These are phyloP conservation scores for Ulvella scutata DNA, from an alignment of 139 green algal species.

Conservation along the genomic window DNA sequence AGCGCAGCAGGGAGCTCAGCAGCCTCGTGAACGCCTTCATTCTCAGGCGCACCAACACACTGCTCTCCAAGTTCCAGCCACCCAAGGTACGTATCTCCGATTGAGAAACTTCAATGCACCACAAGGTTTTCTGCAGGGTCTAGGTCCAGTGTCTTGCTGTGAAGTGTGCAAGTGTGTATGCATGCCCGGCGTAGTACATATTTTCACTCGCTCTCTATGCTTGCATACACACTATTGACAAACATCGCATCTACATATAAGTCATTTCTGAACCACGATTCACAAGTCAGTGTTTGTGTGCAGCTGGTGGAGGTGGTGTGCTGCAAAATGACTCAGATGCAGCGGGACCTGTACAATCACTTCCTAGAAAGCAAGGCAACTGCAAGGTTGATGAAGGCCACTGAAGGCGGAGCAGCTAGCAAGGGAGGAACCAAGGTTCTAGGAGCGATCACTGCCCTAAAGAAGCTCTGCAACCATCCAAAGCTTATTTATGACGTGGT, in stretches of 20 bases:
- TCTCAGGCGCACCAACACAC: conserved; percentile 85
- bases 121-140: too few relatives aligned
- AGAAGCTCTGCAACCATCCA: conserved; percentile 97
- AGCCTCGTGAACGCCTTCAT: conserved; percentile 95
- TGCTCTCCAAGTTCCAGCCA: conserved; percentile 86
- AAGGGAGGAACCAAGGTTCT: conserved; percentile 34
- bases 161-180: too few relatives aligned
- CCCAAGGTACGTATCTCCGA: conserved; percentile 59
- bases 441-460: conserved; percentile 77
- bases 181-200: too few relatives aligned
- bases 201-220: too few relatives aligned
- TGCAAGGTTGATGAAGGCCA: conserved; percentile 36
- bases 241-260: too few relatives aligned
- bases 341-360: conserved; percentile 75
- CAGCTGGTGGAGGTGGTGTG: conserved; percentile 91
- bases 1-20: conserved; percentile 63
- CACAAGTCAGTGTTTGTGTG: too few relatives aligned
- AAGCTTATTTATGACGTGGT: conserved; percentile 78
- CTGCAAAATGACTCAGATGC: conserved; percentile 76
- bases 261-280: too few relatives aligned
- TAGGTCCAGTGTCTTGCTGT: too few relatives aligned
- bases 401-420: not conserved
- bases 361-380: conserved; percentile 82
- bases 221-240: too few relatives aligned
- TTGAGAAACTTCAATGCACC: too few relatives aligned